A percentile compares a stretch with the other conserved stretches of the same genome.
These are phyloP conservation scores for Udeniomyces megalosporus DNA, from an alignment of 768 basidiomycete species.

Conservation along the genomic window DNA sequence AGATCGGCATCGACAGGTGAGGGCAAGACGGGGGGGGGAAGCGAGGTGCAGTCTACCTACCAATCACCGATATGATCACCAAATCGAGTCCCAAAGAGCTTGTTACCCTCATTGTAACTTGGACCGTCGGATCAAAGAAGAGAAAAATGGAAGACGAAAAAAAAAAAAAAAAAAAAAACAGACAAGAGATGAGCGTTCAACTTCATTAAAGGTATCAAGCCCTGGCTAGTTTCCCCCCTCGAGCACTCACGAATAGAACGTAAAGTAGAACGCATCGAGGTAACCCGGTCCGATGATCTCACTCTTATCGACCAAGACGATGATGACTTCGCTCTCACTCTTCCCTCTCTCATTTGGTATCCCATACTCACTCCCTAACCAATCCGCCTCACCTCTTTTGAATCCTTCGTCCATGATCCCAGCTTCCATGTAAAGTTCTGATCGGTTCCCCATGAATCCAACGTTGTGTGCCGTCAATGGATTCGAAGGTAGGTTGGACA, in stretches of 20 bases:
- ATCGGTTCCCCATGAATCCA: conserved; percentile 5
- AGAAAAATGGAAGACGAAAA: no score
- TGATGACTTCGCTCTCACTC: conserved; percentile 13
- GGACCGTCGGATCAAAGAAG: no score
- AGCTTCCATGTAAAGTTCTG: conserved; percentile 7
- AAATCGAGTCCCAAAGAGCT: conserved; percentile 6
- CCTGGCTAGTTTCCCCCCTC: no score
- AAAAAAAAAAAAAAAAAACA: no score
- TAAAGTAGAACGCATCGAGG: conserved; percentile 16
- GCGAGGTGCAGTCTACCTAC: background rate
- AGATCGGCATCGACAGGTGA: no score
- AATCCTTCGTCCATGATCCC: conserved; percentile 4
- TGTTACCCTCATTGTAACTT: conserved; percentile 3
- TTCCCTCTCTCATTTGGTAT: conserved; percentile 6
- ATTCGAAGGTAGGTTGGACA: background rate
- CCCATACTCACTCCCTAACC: conserved; percentile 13
- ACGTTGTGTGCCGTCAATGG: conserved; percentile 1
- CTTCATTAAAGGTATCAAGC: no score
- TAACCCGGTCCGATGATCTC: conserved; percentile 14
- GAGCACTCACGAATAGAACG: conserved; percentile 12
- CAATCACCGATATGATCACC: conserved; percentile 16
- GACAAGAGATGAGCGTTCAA: no score
- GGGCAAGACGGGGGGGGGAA: background rate
- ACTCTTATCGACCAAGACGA: conserved; percentile 16
- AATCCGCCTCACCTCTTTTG: conserved; percentile 8